A percentile compares a stretch with the other conserved stretches of the same genome.
Evolutionary conservation across 768 basidiomycete genomes (phyloP).

Genomic region (Lactifluus hygrophoroides): DNA sequence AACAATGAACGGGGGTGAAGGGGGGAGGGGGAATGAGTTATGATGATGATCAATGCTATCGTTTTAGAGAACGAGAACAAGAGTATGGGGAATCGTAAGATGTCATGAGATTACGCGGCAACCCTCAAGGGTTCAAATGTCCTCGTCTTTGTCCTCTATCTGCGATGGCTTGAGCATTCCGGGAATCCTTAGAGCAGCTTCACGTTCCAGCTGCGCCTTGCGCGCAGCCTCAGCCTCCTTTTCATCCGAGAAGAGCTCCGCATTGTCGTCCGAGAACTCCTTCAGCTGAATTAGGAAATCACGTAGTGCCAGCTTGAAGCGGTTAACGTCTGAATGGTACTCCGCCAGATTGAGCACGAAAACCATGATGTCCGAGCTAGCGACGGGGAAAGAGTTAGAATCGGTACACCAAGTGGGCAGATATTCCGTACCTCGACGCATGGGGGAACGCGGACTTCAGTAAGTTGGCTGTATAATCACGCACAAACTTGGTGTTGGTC

Average conservation of each 20-base stretch:
- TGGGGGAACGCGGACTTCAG: slow-evolving; percentile 89
- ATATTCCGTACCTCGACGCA: slow-evolving; percentile 60
- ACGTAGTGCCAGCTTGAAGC: slow-evolving; percentile 89
- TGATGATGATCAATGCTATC: slow-evolving; percentile 13
- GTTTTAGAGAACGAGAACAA: slow-evolving; percentile 11
- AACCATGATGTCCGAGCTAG: slow-evolving; percentile 60
- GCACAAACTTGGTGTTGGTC: slow-evolving; percentile 72
- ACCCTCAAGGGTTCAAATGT: slow-evolving; percentile 40
- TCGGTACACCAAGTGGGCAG: no score
- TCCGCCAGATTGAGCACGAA: slow-evolving; percentile 64
- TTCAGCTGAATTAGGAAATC: slow-evolving; percentile 98
- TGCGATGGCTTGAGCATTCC: slow-evolving; percentile 96
- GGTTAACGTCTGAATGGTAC: slow-evolving; percentile 69
- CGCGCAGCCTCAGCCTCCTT: slow-evolving; percentile 78
- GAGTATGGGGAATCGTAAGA: slow-evolving; percentile 11
- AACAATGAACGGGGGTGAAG: slow-evolving; percentile 1
- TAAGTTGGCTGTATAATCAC: slow-evolving; percentile 79
- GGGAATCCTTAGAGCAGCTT: slow-evolving; percentile 89
- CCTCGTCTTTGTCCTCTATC: slow-evolving; percentile 89
- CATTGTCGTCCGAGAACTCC: slow-evolving; percentile 92
- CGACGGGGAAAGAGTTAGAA: background rate
- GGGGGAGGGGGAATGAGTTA: slow-evolving; percentile 5
- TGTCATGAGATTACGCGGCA: slow-evolving; percentile 13
- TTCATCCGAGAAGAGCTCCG: slow-evolving; percentile 90
- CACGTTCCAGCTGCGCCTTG: slow-evolving; percentile 76